These are phyloP conservation scores for Stentor roeselii DNA, from an alignment of 73 alveolate species.

Conservation along the genomic window DNA sequence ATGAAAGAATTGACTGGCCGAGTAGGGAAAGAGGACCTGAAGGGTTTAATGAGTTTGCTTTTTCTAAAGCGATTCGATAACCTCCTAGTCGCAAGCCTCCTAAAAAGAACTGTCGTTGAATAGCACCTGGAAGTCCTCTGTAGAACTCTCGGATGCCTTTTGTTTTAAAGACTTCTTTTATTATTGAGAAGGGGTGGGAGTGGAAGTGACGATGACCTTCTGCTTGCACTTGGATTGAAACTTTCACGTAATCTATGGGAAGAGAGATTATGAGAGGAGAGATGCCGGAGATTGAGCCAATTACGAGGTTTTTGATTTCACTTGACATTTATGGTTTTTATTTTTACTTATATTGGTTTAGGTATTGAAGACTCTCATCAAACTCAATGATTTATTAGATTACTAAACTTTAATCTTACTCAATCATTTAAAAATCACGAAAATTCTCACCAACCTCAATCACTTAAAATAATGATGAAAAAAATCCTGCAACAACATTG, in stretches of 20 bases:
- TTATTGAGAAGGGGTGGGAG: conserved; percentile 58
- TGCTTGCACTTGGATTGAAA: conserved; percentile 58
- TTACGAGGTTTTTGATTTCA: too few species aligned
- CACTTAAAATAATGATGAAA: background rate
- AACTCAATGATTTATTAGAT: too few species aligned
- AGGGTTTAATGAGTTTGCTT: conserved; percentile 30
- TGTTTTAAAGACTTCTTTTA: conserved; percentile 45
- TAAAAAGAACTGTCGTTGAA: conserved; percentile 66
- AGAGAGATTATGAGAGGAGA: too few species aligned
- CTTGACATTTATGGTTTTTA: too few species aligned
- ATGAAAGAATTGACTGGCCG: conserved; percentile 52
- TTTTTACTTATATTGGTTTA: too few species aligned
- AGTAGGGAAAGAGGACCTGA: conserved; percentile 41
- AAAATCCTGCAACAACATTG: background rate
- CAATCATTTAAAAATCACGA: too few species aligned
- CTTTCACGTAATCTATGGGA: conserved; percentile 82
- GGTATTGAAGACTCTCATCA: too few species aligned
- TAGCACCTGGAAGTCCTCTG: conserved; percentile 62
- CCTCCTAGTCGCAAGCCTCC: conserved; percentile 70
- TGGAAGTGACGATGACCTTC: conserved; percentile 51
- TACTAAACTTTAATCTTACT: too few species aligned
- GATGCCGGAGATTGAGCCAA: too few species aligned
- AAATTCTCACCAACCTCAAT: too few species aligned
- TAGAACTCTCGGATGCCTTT: conserved; percentile 70
- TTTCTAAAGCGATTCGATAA: conserved; percentile 43